These are phyloP conservation scores for Pseudogymnoascus sp. DNA, from an alignment of 2,329 filamentous ascomycete genomes.

Conservation along the genomic window DNA sequence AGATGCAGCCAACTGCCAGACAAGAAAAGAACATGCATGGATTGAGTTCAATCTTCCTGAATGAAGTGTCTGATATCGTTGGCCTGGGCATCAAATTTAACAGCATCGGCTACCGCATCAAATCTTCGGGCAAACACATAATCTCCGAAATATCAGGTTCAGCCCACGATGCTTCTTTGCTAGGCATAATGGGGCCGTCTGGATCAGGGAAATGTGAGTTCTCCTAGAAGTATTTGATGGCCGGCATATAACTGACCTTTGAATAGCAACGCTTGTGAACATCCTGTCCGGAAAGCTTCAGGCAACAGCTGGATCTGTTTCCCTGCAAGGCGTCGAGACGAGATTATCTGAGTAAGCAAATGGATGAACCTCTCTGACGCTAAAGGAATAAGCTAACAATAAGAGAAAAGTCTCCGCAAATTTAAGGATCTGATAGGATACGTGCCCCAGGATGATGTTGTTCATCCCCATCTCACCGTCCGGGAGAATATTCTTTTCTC, in stretches of 20 bases:
- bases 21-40: slow-evolving; percentile 33
- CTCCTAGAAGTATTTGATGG: background rate
- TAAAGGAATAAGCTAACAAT: background rate
- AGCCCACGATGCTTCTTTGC: slow-evolving; percentile 45
- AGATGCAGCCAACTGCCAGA: slow-evolving; percentile 21
- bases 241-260: slow-evolving; percentile 10
- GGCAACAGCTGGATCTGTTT: slow-evolving; percentile 41
- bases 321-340: slow-evolving; percentile 36
- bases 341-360: slow-evolving; percentile 21
- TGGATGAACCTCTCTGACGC: background rate
- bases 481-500: slow-evolving; percentile 54
- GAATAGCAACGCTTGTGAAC: slow-evolving; percentile 44
- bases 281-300: slow-evolving; percentile 51
- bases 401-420: slow-evolving; percentile 19
- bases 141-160: slow-evolving; percentile 45
- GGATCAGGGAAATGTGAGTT: slow-evolving; percentile 45
- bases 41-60: slow-evolving; percentile 44
- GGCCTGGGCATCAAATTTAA: slow-evolving; percentile 46
- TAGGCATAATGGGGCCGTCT: slow-evolving; percentile 50
- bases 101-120: slow-evolving; percentile 40
- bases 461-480: slow-evolving; percentile 51
- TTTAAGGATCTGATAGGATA: slow-evolving; percentile 55
- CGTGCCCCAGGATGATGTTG: slow-evolving; percentile 53
- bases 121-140: slow-evolving; percentile 36
- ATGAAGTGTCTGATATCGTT: slow-evolving; percentile 41